Conservation (phyloP, 495 filamentous ascomycete species). For the Penicillium dipodomyicola region DNA sequence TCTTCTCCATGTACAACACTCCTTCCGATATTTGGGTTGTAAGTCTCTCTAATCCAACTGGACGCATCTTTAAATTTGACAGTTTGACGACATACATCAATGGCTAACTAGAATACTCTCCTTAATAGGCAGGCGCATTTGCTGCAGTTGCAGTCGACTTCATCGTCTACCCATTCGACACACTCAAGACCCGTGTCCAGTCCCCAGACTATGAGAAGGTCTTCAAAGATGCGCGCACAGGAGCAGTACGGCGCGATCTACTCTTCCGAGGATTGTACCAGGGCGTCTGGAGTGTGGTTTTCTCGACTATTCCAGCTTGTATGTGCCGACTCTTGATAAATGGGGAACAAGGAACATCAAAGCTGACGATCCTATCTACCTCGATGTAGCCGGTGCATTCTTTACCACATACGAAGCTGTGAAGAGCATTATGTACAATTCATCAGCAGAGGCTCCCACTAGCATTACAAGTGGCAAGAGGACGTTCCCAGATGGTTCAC, state of each 20-base stretch:
- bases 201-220: constrained; percentile 65
- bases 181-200: constrained; percentile 82
- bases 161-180: constrained; percentile 80
- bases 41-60: constrained; percentile 17
- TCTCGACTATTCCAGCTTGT: constrained; percentile 87
- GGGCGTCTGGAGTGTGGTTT: constrained; percentile 80
- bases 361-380: constrained; percentile 8
- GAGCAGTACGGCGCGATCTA: constrained; percentile 49
- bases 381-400: constrained; percentile 69
- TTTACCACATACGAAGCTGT: constrained; percentile 83
- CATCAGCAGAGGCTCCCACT: constrained; percentile 27
- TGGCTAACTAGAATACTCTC: not conserved
- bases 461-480: constrained; percentile 4
- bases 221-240: constrained; percentile 55
- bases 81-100: not conserved
- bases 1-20: constrained; percentile 41
- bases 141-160: constrained; percentile 80
- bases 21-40: constrained; percentile 54
- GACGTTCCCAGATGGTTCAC: constrained; percentile 21
- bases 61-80: not conserved
- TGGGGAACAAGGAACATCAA: not conserved
- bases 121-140: constrained; percentile 69
- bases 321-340: constrained; percentile 16
- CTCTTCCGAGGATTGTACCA: constrained; percentile 81
- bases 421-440: constrained; percentile 55